phyloP scores from a whole-genome alignment of 306 rosid genomes.

The Casuarina cunninghamiana region DNA sequence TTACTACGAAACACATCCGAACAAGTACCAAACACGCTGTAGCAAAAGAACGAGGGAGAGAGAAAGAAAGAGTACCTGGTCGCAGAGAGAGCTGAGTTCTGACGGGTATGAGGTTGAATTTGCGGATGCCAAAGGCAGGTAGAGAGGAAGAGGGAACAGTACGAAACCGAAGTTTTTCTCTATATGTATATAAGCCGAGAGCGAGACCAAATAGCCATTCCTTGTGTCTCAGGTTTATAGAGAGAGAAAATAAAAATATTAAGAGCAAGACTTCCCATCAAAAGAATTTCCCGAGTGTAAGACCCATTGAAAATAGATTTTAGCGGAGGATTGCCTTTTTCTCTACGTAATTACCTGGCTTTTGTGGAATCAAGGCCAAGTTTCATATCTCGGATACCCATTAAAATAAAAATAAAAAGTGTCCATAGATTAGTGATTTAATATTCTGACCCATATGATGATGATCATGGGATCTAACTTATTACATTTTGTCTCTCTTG shows the following conservation, averaged over 20 bases:
- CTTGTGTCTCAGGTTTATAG: background rate
- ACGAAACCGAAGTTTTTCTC: constrained; percentile 10
- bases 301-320: background rate
- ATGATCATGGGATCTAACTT: too few relatives aligned
- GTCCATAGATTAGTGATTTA: background rate
- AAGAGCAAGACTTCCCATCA: background rate
- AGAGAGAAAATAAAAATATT: background rate
- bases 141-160: constrained; percentile 18
- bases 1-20: constrained; percentile 26
- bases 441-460: background rate
- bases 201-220: constrained; percentile 12
- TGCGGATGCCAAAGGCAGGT: constrained; percentile 26
- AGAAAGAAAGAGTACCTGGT: constrained; percentile 42
- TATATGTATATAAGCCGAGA: constrained; percentile 15
- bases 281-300: background rate
- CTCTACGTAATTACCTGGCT: too few relatives aligned
- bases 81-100: constrained; percentile 28
- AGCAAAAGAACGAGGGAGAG: background rate
- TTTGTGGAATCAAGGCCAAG: background rate
- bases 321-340: background rate
- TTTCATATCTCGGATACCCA: background rate
- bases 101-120: constrained; percentile 34
- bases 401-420: background rate
- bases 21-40: constrained; percentile 18
- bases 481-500: too few relatives aligned